Percentiles rank a stretch among this genome's conserved stretches.
Conservation (phyloP, 305 asterid genomes). For the Euphrasia arctica region DNA sequence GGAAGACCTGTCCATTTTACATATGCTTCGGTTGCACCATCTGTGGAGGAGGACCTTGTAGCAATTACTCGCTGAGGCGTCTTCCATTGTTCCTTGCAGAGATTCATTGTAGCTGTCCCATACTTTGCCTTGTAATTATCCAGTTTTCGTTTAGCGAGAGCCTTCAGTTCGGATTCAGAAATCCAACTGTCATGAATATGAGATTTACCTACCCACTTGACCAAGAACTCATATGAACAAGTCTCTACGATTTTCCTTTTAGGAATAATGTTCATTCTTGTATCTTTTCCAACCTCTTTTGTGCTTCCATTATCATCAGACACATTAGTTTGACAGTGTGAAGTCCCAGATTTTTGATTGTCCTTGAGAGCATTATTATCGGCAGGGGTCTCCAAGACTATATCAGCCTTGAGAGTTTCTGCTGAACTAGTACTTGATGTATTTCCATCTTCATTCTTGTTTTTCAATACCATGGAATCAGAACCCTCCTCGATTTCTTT, state of each 20-base stretch:
- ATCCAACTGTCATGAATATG: constrained; percentile 91
- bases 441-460: constrained; percentile 27
- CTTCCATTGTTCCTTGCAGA: constrained; percentile 91
- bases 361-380: too few relatives aligned
- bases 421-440: constrained; percentile 24
- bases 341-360: constrained; percentile 30
- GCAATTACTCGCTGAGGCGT: constrained; percentile 84
- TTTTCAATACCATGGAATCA: constrained; percentile 23
- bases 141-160: constrained; percentile 75
- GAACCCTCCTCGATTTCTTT: constrained; percentile 41
- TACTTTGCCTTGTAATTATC: constrained; percentile 90
- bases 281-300: constrained; percentile 36
- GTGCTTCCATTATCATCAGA: constrained; percentile 44
- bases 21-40: constrained; percentile 67
- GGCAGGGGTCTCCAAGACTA: constrained; percentile 30
- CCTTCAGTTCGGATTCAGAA: constrained; percentile 80
- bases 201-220: constrained; percentile 97
- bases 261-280: constrained; percentile 26
- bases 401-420: constrained; percentile 35
- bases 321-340: constrained; percentile 41
- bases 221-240: constrained; percentile 67
- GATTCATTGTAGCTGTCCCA: constrained; percentile 70
- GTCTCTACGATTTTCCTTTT: constrained; percentile 44
- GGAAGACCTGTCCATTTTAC: constrained; percentile 93
- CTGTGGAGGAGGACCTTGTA: constrained; percentile 42